phyloP scores from a whole-genome alignment of 805 yeast genomes.

The Candida orba region DNA sequence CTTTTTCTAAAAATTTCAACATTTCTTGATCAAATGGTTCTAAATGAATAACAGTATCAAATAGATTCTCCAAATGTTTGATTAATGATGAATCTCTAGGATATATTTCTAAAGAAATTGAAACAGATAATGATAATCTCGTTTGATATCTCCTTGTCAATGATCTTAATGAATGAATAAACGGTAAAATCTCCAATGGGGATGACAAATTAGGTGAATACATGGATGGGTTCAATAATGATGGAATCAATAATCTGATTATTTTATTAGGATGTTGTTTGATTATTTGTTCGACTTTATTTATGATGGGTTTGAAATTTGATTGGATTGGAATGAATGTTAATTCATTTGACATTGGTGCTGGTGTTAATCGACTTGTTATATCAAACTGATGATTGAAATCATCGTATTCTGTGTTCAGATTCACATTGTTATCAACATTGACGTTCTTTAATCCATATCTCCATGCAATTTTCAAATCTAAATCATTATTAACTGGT shows the following conservation, averaged over 20 bases:
- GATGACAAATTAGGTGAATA: constrained; percentile 47
- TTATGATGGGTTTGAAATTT: constrained; percentile 24
- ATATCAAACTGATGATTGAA: constrained; percentile 70
- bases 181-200: constrained; percentile 45
- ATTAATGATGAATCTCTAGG: constrained; percentile 44
- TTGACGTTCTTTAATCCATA: constrained; percentile 50
- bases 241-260: constrained; percentile 66
- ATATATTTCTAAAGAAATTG: constrained; percentile 60
- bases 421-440: constrained; percentile 17
- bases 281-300: constrained; percentile 38
- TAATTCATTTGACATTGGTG: constrained; percentile 56
- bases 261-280: constrained; percentile 38
- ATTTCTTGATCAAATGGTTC: constrained; percentile 79
- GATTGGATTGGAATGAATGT: constrained; percentile 40
- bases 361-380: constrained; percentile 61
- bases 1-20: constrained; percentile 56
- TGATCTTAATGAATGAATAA: constrained; percentile 52
- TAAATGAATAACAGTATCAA: constrained; percentile 64
- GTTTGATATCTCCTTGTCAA: constrained; percentile 39
- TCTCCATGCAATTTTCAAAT: constrained; percentile 91
- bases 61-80: constrained; percentile 47
- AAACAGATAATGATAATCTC: constrained; percentile 43
- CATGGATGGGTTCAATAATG: constrained; percentile 70
- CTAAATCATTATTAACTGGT: constrained; percentile 23
- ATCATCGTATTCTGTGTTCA: constrained; percentile 37